Base-by-base conservation (phyloP, 768 basidiomycete genomes). In the Mycena rosella region DNA sequence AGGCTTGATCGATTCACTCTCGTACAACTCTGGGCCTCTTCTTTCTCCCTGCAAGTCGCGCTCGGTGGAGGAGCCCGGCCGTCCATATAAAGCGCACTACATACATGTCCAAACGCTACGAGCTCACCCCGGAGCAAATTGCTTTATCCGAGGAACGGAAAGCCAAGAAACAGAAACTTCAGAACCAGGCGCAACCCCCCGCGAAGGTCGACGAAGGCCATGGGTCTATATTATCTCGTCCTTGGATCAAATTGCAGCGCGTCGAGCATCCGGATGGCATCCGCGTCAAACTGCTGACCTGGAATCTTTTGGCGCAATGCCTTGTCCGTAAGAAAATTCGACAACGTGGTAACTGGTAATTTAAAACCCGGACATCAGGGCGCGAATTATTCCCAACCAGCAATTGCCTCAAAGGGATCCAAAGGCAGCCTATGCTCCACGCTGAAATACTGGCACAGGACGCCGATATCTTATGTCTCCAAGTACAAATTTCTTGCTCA, bases 401-500 rank as follows among this genome's bases (percentile, higher is more conserved):
- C 71, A 88, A 93, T 74, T 96, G 94, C 74, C 81, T 96, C 52
- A 95, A 93, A 78, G 91, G 89, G 52, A 75, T 74, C 24, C 89
- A 92, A 75, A 84, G 96, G 68, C 88, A 89, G 72, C 86, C 88
- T 18, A 92, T 96, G 92, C 80, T 95, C 17, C 85, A 89, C 65
- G 81, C 84, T 54, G 96, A 98, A 77, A 84, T 97, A n/a, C 78
- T 87, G 18, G 85, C 86, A 3, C 87, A 92, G 63, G 74, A 86
- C n/a, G 89, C 93, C 2, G 94, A 96, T 77, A 86, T 98, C 27
- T 78, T 96, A 48, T 97, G 96, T 76, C 85, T 98, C 48, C 96
- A 98, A 84, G 96, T 92, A 80, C 74, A 30, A 26, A 63, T 59
- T 20, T 26, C 36, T 17, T 42, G 27, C 29, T 24, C 45, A 36